Evolutionary conservation across 2,329 filamentous ascomycete genomes (phyloP), one percentile per base, ranked within the genome.

Genomic region (Xylaria sp.): DNA sequence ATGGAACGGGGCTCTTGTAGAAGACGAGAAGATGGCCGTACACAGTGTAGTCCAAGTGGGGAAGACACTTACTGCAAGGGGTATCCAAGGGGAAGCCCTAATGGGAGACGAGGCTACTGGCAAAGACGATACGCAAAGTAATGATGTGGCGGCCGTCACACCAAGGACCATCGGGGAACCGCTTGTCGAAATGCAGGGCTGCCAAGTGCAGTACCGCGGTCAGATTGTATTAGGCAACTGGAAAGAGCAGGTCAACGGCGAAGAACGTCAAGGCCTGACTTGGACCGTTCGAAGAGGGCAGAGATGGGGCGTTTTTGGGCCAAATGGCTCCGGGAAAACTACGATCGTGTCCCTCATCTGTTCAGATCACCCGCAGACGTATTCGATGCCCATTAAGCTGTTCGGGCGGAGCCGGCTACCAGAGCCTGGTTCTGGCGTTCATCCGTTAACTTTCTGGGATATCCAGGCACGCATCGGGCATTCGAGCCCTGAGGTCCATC

Each of bases 301-400:
- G 78, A 89, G 94, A 71, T 97, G 94, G 92, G 95, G 93, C 2
- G 88, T 98, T 20, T 96, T 99, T 77, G 96, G 96, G 0, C 92
- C 94, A 39, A 98, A 99, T 75, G 96, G 92, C 13, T 97, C 94
- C 0, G 96, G 96, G 20, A 99, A 99, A 83, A 99, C 96, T 0
- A 99, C 96, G 0, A 87, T 99, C 48, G 88, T 98, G 34, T 96
- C 94, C 5, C 86, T 99, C 6, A 92, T 99, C 68, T 97, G 93
- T 69, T 98, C 95, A 0, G 96, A 99, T 77, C 96, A 99, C 76
- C 96, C 96, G 0, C 95, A 98, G 80, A 90, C 94, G 0, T 99
- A 98, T 79, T 93, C 93, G 0, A 88, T 94, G 28, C 94, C 95
- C 0, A 91, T 99, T 70, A 91, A 89, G 74, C 85, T 98, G 15